phyloP scores from a whole-genome alignment of 495 filamentous ascomycete species.

The Chaetomium fimeti region DNA sequence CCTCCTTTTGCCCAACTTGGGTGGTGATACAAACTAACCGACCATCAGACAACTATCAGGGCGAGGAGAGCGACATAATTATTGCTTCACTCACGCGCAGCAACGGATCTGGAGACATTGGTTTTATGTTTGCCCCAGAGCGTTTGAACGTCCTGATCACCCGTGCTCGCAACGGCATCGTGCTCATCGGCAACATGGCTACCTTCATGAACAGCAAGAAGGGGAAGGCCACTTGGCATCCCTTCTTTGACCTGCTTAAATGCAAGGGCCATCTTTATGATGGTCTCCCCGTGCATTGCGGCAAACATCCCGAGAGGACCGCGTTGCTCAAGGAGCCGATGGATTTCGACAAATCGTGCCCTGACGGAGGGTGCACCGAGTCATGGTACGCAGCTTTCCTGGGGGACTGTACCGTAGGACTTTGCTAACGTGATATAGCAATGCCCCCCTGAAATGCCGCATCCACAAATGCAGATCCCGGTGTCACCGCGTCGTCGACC shows the following conservation, averaged over 20 bases:
- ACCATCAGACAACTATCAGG: constrained; percentile 70
- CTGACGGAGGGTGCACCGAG: constrained; percentile 70
- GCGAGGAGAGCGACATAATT: constrained; percentile 76
- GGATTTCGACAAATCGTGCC: constrained; percentile 61
- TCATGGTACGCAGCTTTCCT: constrained; percentile 55
- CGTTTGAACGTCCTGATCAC: constrained; percentile 72
- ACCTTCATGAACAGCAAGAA: constrained; percentile 66
- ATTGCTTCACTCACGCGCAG: constrained; percentile 66
- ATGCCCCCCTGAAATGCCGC: constrained; percentile 58
- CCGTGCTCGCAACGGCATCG: constrained; percentile 62
- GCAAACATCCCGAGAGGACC: constrained; percentile 58
- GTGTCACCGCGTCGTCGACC: constrained; percentile 66
- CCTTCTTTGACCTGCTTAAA: constrained; percentile 60
- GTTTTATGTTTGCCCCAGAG: constrained; percentile 70
- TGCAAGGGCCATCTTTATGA: constrained; percentile 58
- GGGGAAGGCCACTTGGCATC: constrained; percentile 57
- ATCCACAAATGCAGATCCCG: constrained; percentile 58
- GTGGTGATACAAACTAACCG: background rate
- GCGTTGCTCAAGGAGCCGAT: constrained; percentile 45
- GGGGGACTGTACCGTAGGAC: background rate
- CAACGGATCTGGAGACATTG: constrained; percentile 63
- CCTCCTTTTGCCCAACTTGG: background rate
- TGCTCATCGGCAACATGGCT: constrained; percentile 69
- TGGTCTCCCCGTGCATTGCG: constrained; percentile 68
- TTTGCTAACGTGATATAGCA: constrained; percentile 34